Conservation (phyloP, 2,329 filamentous ascomycete genomes). For the Gnomoniopsis smithogilvyi region DNA sequence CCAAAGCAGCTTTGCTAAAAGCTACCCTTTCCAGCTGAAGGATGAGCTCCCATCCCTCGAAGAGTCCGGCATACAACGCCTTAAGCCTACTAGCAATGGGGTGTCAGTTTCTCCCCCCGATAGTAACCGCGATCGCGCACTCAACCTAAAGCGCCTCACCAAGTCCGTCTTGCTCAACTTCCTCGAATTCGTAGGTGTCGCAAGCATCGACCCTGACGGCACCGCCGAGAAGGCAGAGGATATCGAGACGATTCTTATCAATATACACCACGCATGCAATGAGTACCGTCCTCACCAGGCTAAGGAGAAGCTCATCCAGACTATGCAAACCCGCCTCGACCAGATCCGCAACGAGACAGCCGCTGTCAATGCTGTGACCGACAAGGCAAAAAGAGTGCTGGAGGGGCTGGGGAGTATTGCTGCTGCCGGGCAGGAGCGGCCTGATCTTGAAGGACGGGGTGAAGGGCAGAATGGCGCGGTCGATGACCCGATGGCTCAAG, state of each 20-base stretch:
- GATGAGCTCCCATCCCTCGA: slow-evolving; percentile 65
- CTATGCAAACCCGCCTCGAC: slow-evolving; percentile 84
- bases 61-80: slow-evolving; percentile 67
- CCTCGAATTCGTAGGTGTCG: slow-evolving; percentile 73
- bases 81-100: slow-evolving; percentile 45
- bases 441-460: background rate
- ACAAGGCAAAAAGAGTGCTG: slow-evolving; percentile 71
- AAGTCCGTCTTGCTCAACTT: slow-evolving; percentile 88
- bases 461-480: background rate
- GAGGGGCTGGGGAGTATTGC: slow-evolving; percentile 61
- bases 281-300: slow-evolving; percentile 93
- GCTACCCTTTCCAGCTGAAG: slow-evolving; percentile 40
- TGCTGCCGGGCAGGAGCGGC: slow-evolving; percentile 20
- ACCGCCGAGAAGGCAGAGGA: slow-evolving; percentile 72
- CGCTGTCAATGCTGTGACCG: slow-evolving; percentile 62
- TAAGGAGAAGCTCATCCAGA: slow-evolving; percentile 76
- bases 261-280: slow-evolving; percentile 91
- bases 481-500: background rate
- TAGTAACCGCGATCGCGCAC: slow-evolving; percentile 59
- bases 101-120: slow-evolving; percentile 27
- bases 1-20: background rate
- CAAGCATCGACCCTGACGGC: slow-evolving; percentile 61
- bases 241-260: slow-evolving; percentile 78
- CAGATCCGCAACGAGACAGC: slow-evolving; percentile 70
- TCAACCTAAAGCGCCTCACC: slow-evolving; percentile 71